Conservation (phyloP, 202 grass and related monocot genomes). For the Zoysia matrella region DNA sequence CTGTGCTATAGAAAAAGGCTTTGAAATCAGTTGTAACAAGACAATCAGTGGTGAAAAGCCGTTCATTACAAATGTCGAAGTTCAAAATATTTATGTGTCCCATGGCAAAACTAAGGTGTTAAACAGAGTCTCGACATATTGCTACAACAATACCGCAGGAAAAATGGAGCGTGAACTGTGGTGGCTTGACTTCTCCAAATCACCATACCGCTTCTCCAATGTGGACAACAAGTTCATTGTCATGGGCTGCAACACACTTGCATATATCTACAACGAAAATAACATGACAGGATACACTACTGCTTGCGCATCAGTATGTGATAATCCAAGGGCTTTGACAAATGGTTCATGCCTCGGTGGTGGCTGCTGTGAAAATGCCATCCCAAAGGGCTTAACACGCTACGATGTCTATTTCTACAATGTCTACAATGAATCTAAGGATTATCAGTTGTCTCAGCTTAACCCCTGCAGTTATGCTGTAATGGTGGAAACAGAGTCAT, state of each 20-base stretch:
- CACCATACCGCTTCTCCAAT: constrained; percentile 39
- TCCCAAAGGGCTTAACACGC: not conserved
- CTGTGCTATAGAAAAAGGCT: constrained; percentile 15
- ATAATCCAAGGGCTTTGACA: not conserved
- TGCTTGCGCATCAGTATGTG: constrained; percentile 13
- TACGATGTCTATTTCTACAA: not conserved
- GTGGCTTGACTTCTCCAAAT: not conserved
- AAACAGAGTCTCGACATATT: not conserved
- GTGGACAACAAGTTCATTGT: constrained; percentile 41
- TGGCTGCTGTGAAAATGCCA: constrained; percentile 18
- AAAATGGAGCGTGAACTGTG: rapidly evolving
- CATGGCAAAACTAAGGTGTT: constrained; percentile 8
- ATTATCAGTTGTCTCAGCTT: not conserved
- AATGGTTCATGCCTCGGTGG: constrained; percentile 17
- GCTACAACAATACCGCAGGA: not conserved
- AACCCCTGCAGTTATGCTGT: constrained; percentile 51
- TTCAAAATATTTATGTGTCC: constrained; percentile 9
- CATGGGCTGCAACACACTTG: constrained; percentile 48
- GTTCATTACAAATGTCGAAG: not conserved
- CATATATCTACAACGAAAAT: not conserved
- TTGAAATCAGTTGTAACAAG: constrained; percentile 18
- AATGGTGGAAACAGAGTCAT: constrained; percentile 12
- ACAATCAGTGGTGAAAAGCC: constrained; percentile 13
- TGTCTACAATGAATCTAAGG: not conserved
- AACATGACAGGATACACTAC: not conserved